Evolutionary conservation across 2,329 filamentous ascomycete species (phyloP), one percentile per base, ranked within the genome.

Genomic region (Mariannaea elegans): DNA sequence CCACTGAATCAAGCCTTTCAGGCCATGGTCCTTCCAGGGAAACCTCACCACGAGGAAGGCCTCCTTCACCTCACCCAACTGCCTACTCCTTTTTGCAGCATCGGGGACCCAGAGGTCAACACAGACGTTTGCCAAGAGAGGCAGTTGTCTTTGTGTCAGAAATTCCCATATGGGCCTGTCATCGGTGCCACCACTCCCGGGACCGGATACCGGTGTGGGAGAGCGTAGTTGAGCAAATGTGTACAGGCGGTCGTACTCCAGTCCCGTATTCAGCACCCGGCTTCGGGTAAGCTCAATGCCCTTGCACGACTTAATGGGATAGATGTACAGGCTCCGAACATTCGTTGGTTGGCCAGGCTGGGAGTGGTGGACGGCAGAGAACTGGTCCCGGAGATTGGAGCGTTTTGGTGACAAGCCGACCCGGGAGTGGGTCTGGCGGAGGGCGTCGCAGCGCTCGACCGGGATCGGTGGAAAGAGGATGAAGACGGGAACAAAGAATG

Each of bases 161-260:
- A 91, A 89, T 13, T 87, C 82, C 91, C 91, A 95, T 21, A 77
- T 76, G 65, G 81, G 81, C 46, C 75, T 71, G 53, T 74, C 73
- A 64, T 78, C 76, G 16, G 47, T 29, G 39, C 18, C 10, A 23
- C 31, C 44, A 21, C 6, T 32, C 13, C 53, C 27, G 14, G 31
- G 29, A 27, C 44, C 36, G 36, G 45, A 58, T 21, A 56, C 57
- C 10, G 36, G 19, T 12, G 34, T 29, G 5, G 55, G 34, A 42
- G 59, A 19, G 32, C 56, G 61, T 39, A 64, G 80, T 74, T 94
- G 90, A 2, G 91, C 93, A 72, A 97, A 92, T 46, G 87, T 90
- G 79, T 93, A 97, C 66, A 94, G 85, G 6, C 93, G 87, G 76
- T 97, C 93, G 75, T 90, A 91, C 72, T 90, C 85, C 56, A 97